Conservation (phyloP, 2,329 filamentous ascomycete species). For the Teratosphaeria epicoccoides region DNA sequence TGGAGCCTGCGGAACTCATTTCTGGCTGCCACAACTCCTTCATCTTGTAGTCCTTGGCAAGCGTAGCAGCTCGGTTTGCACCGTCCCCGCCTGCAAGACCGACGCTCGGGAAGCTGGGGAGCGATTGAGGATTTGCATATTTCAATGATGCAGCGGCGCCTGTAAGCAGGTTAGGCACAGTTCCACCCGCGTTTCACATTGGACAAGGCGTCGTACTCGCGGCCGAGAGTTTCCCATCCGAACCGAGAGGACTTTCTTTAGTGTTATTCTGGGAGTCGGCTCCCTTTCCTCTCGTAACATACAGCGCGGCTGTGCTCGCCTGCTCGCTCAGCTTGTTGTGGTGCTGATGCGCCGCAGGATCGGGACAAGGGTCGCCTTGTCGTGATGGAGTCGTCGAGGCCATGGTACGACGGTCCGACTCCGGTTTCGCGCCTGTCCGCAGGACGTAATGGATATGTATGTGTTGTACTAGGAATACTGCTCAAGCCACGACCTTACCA, state of each 20-base stretch:
- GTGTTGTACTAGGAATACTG: no score
- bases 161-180: constrained; percentile 17
- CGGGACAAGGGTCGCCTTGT: constrained; percentile 25
- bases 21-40: constrained; percentile 54
- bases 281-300: constrained; percentile 36
- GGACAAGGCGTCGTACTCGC: constrained; percentile 38
- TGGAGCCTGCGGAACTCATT: constrained; percentile 55
- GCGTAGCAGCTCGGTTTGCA: constrained; percentile 48
- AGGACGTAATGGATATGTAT: no score
- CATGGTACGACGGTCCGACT: background rate
- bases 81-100: constrained; percentile 59
- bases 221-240: constrained; percentile 47
- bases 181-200: background rate
- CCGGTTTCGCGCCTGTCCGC: no score
- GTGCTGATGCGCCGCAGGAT: constrained; percentile 35
- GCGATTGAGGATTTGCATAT: constrained; percentile 60
- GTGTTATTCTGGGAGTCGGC: constrained; percentile 17
- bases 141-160: constrained; percentile 53
- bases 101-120: constrained; percentile 62
- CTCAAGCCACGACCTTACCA: background rate
- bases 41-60: constrained; percentile 52
- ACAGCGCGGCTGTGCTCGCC: constrained; percentile 52
- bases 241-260: constrained; percentile 32
- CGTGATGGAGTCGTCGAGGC: constrained; percentile 1
- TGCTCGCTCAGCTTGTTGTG: constrained; percentile 33